Percentiles rank a stretch among this genome's conserved stretches.
Evolutionary conservation across 1,284 basidiomycete species (phyloP).

Genomic region (Microbotryum scabiosae): DNA sequence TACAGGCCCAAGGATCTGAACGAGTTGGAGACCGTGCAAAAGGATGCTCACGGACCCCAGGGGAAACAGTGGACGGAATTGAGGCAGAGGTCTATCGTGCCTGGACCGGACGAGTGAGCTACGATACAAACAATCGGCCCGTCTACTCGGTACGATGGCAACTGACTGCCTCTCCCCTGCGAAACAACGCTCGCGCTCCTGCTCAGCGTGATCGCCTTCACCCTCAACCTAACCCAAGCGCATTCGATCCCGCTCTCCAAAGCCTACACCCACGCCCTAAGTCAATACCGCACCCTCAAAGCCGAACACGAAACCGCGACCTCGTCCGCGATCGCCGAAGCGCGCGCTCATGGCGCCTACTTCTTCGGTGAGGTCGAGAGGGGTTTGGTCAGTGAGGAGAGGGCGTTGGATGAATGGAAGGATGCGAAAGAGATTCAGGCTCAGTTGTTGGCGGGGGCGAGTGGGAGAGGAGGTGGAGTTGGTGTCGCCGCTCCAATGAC

Average conservation of each 20-base stretch:
- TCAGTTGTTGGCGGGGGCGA: conserved; percentile 3
- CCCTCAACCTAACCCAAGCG: conserved; percentile 63
- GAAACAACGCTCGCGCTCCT: background rate
- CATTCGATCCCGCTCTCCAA: conserved; percentile 60
- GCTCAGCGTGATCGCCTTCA: conserved; percentile 67
- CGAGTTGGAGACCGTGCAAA: conserved; percentile 49
- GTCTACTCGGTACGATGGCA: no score
- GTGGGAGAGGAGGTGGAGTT: background rate
- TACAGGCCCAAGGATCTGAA: conserved; percentile 70
- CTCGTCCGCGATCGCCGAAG: conserved; percentile 69
- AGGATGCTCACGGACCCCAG: conserved; percentile 48
- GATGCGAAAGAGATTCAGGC: conserved; percentile 20
- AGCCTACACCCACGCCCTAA: conserved; percentile 71
- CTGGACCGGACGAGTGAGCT: conserved; percentile 59
- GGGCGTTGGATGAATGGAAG: conserved; percentile 45
- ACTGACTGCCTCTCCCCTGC: background rate
- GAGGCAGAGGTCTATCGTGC: conserved; percentile 57
- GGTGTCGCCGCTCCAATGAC: background rate
- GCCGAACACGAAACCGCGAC: conserved; percentile 73
- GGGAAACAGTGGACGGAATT: conserved; percentile 65
- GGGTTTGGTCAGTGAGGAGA: conserved; percentile 55
- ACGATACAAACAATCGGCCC: no score
- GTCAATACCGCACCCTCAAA: conserved; percentile 76
- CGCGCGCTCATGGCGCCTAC: conserved; percentile 63
- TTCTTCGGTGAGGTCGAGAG: conserved; percentile 59